Evolutionary conservation across 1,284 basidiomycete species (phyloP).

Genomic region (Retiboletus flavoniger): DNA sequence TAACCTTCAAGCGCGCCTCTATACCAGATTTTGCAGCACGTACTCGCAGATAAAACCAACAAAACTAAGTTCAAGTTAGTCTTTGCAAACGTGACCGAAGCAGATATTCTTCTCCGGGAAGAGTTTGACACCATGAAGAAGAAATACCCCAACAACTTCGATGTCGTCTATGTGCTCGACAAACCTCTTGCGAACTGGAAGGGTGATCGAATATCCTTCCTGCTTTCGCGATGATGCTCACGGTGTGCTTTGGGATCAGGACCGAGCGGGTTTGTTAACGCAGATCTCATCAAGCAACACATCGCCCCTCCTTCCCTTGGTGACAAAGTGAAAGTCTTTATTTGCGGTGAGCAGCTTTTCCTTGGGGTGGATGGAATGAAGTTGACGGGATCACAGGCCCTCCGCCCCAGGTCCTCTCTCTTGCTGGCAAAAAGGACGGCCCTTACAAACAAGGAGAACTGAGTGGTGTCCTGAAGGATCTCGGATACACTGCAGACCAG

Average conservation of each 20-base stretch:
- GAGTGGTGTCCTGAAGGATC: constrained; percentile 80
- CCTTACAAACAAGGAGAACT: constrained; percentile 78
- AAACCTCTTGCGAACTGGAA: constrained; percentile 72
- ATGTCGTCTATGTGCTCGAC: constrained; percentile 87
- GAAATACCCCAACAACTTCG: constrained; percentile 69
- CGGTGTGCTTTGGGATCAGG: constrained; percentile 38
- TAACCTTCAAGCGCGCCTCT: constrained; percentile 57
- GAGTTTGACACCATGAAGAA: constrained; percentile 77
- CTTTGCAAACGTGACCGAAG: constrained; percentile 88
- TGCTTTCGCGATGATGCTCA: constrained; percentile 15
- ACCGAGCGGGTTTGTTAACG: constrained; percentile 68
- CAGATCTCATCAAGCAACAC: constrained; percentile 71
- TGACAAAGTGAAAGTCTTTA: constrained; percentile 85
- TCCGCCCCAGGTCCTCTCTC: constrained; percentile 77
- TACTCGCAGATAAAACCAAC: constrained; percentile 72
- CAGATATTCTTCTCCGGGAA: constrained; percentile 86
- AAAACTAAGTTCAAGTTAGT: constrained; percentile 94
- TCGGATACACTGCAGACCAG: constrained; percentile 84
- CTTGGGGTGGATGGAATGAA: not conserved
- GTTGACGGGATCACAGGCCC: constrained; percentile 51
- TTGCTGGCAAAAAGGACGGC: constrained; percentile 79
- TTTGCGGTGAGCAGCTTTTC: constrained; percentile 64
- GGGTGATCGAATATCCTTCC: constrained; percentile 40
- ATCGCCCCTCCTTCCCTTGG: constrained; percentile 66
- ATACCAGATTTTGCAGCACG: constrained; percentile 75